Evolutionary conservation across 225 moss, liverwort and hornwort genomes (phyloP), one percentile per base, ranked within the genome.

Genomic region (Marchantia paleacea): DNA sequence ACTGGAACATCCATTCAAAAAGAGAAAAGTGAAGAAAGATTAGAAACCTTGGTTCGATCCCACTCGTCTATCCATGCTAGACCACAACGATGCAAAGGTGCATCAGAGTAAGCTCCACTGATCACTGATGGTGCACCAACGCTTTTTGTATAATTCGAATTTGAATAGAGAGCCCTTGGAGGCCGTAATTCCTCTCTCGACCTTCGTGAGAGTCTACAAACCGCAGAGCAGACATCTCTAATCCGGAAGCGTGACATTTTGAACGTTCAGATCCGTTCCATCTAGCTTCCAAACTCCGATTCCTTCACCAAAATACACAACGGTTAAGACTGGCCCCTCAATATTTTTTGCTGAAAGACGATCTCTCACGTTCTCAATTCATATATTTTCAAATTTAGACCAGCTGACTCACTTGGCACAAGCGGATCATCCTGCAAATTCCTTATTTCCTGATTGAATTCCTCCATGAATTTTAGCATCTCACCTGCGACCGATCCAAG

Each of bases 41-140:
- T 16, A 69, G 72, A 72, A n/a, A 72, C 72, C 72, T 72, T 72
- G 22, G 22, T 24, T n/a, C 72, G 72, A 52, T 51, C 72, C 51
- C 72, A 50, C 8, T 51, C 11, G n/a, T 8, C 48, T 7, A 72
- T 7, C 15, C 20, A 50, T n/a, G 72, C 72, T 50, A 72, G 72
- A n/a, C 72, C 72, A 50, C 22, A 22, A 20, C n/a, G 72, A 50
- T 20, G 72, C 50, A 72, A 3, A 52, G 10, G 47, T n/a, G 51
- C 50, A 18, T 72, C 51, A 8, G 39, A 10, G 67, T 67, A 29
- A 18, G 16, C 51, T 52, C 72, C 52, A 72, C 12, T 18, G 8
- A 10, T 20, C 0, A 50, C 24, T n/a, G 24, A 72, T n/a, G 2
- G 72, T 51, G 22, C 16, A 4, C 7, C n/a, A 72, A 12, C 7